Conservation (phyloP, 768 basidiomycete species). For the Calocera viscosa region DNA sequence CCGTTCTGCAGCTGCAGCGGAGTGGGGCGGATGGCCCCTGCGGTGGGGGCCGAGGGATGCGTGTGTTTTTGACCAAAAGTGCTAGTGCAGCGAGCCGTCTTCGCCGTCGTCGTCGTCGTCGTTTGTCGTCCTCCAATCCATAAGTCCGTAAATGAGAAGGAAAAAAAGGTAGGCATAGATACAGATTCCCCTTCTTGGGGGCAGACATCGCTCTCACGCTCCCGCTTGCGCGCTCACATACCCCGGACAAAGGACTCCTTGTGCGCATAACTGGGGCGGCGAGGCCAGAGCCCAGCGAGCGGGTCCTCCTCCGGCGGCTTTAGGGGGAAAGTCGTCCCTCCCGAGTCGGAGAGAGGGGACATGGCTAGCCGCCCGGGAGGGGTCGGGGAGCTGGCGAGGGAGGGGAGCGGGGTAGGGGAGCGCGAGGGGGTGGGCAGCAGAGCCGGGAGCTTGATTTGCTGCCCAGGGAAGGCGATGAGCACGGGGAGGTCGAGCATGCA, state of each 20-base stretch:
- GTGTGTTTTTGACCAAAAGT: too few relatives aligned
- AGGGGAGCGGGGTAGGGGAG: too few relatives aligned
- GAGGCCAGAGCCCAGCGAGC: background rate
- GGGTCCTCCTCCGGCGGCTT: background rate
- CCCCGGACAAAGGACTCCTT: constrained; percentile 1
- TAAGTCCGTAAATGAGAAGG: background rate
- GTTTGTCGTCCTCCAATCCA: background rate
- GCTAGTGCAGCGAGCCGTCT: too few relatives aligned
- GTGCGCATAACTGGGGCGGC: background rate
- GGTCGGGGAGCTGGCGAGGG: too few relatives aligned
- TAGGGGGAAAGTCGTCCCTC: background rate
- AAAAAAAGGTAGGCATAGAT: background rate
- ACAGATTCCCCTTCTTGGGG: background rate
- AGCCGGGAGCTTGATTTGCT: background rate
- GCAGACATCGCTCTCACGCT: background rate
- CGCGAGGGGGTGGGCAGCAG: too few relatives aligned
- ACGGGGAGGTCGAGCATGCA: constrained; percentile 1
- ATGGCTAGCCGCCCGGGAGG: too few relatives aligned
- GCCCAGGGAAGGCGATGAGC: background rate
- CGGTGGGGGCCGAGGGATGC: too few relatives aligned
- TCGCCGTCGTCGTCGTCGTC: too few relatives aligned
- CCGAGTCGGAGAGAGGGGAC: background rate
- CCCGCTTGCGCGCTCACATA: background rate
- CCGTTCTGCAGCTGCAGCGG: too few relatives aligned
- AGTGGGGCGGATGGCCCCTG: too few relatives aligned